These are phyloP conservation scores for Trichodelitschia bisporula DNA, from an alignment of 495 filamentous ascomycete species.

Conservation along the genomic window DNA sequence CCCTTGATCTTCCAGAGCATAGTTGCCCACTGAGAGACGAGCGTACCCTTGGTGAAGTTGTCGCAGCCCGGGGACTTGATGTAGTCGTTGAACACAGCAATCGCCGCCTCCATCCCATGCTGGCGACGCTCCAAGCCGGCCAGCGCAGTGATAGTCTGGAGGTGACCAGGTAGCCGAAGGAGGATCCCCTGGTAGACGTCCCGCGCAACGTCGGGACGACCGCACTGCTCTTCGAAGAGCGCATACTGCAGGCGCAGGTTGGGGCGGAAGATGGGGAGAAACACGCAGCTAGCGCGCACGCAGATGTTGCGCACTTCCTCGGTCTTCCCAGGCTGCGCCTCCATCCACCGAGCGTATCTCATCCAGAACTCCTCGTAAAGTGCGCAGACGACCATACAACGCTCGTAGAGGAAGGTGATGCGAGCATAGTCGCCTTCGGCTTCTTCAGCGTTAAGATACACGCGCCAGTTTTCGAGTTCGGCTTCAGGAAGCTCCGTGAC, in stretches of 20 bases:
- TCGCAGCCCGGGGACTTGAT: conserved; percentile 38
- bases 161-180: conserved; percentile 38
- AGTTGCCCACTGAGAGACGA: conserved; percentile 75
- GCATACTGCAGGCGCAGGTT: conserved; percentile 74
- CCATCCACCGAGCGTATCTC: conserved; percentile 95
- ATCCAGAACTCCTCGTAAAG: conserved; percentile 97
- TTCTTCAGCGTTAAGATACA: conserved; percentile 95
- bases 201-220: conserved; percentile 45
- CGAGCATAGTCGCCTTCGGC: conserved; percentile 50
- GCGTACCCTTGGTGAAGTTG: conserved; percentile 58
- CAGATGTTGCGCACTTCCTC: conserved; percentile 90
- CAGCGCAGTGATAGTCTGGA: conserved; percentile 70
- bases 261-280: conserved; percentile 60
- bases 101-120: conserved; percentile 64
- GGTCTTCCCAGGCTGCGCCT: conserved; percentile 50
- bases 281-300: conserved; percentile 61
- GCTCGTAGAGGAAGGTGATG: conserved; percentile 71
- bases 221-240: conserved; percentile 74
- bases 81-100: conserved; percentile 59
- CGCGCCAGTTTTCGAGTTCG: conserved; percentile 81
- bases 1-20: conserved; percentile 84
- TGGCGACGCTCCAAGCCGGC: conserved; percentile 77
- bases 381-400: conserved; percentile 75
- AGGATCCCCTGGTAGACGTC: conserved; percentile 71
- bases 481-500: conserved; percentile 73